phyloP scores from a whole-genome alignment of 2,329 filamentous ascomycete species.

The Fusarium sp. region DNA sequence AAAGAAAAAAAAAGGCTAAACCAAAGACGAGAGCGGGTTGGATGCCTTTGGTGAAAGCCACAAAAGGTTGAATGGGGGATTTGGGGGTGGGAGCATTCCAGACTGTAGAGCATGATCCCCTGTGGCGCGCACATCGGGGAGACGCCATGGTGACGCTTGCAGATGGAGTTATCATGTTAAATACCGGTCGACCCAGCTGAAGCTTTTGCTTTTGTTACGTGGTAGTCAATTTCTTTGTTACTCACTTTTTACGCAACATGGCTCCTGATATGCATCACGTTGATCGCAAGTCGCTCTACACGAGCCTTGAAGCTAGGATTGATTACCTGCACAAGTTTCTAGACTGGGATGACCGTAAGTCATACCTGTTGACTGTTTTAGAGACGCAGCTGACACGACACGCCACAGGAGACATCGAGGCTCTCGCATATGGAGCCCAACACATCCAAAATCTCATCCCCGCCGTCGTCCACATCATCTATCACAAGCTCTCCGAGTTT shows the following conservation, averaged over 20 bases:
- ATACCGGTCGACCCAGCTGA: neutral
- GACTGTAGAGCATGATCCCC: neutral
- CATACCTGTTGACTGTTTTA: neutral
- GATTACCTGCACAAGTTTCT: conserved; percentile 23
- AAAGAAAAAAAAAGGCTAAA: neutral
- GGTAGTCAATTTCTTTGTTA: neutral
- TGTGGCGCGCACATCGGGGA: neutral
- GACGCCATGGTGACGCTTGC: neutral
- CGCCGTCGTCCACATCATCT: conserved; percentile 21
- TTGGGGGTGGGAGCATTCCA: neutral
- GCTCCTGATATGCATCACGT: conserved; percentile 2
- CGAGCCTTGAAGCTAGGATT: conserved; percentile 23
- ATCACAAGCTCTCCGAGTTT: conserved; percentile 27
- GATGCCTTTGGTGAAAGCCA: neutral
- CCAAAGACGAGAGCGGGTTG: neutral
- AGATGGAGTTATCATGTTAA: neutral
- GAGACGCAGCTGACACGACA: neutral
- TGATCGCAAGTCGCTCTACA: conserved; percentile 26
- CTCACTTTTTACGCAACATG: neutral
- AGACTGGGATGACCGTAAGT: conserved; percentile 20
- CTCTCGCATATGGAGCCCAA: conserved; percentile 19
- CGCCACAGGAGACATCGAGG: conserved; percentile 12
- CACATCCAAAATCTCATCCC: conserved; percentile 24
- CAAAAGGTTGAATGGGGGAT: neutral
- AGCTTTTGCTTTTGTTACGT: neutral